Evolutionary conservation across 1,284 basidiomycete species (phyloP), one percentile per base, ranked within the genome.

Genomic region (Irpex sp.): DNA sequence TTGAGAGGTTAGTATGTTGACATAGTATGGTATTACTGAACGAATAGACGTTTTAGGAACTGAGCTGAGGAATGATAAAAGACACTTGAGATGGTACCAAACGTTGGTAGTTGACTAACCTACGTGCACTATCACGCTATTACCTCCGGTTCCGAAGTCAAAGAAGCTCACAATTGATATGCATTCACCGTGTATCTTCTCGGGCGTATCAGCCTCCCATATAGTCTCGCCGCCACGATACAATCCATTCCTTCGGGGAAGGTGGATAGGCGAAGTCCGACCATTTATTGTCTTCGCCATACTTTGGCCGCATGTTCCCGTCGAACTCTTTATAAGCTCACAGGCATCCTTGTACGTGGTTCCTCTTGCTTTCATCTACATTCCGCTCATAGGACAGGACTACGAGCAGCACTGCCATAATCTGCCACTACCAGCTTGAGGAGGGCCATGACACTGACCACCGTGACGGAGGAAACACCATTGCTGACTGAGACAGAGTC

Each of bases 391-490:
- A 44, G 11, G 11, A 44, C 8, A 44, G 40, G 5, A 11, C 40
- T 9, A 44, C 40, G 40, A 44, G 40, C 40, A 44, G 40, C 40
- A 44, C 5, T 9, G 8, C 11, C 11, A 44, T 11, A 44, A 44
- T 15, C 40, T 44, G 4, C 26, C 26, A 26, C 26, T 26, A 26
- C 3, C 4, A 26, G 26, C 4, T 3, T 2, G 2, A 26, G 26
- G 2, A 26, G 26, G 26, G 26, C 26, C 26, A 26, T 26, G 26
- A 26, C 26, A 26, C 26, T 48, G 62, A 49, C 62, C 13, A 40
- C 49, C n/a, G n/a, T n/a, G n/a, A n/a, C n/a, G 21, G 62, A 63
- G 34, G 62, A 59, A 47, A 63, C 51, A 13, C 62, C 62, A 37
- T 36, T 63, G 44, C 58, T 62, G 19, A 17, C 6, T 4, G 59